phyloP scores from a whole-genome alignment of 176 grass and related monocot genomes.

The Chloris gayana region DNA sequence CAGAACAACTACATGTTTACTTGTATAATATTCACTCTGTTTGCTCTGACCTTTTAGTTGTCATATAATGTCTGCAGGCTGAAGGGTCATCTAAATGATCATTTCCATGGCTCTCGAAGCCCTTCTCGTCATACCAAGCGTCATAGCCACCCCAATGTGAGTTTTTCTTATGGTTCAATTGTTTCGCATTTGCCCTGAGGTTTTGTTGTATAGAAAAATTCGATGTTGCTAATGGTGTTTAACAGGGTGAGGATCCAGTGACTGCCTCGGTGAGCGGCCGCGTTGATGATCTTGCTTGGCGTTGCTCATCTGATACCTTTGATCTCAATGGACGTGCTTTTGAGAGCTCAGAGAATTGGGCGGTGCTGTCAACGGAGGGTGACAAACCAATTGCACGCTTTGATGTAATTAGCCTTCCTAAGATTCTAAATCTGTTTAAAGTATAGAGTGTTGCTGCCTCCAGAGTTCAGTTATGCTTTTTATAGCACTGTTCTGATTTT shows the following conservation, averaged over 20 bases:
- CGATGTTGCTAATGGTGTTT: slow-evolving; percentile 35
- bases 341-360: slow-evolving; percentile 86
- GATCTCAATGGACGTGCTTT: slow-evolving; percentile 61
- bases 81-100: slow-evolving; percentile 75
- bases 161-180: slow-evolving; percentile 31
- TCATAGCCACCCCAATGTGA: slow-evolving; percentile 59
- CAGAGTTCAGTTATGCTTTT: slow-evolving; percentile 1
- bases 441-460: background rate
- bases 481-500: slow-evolving; percentile 29
- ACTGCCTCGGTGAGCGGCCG: slow-evolving; percentile 72
- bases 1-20: background rate
- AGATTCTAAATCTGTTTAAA: no score
- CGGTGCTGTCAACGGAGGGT: slow-evolving; percentile 68
- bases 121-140: slow-evolving; percentile 59
- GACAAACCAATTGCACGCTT: slow-evolving; percentile 77
- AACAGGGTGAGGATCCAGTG: slow-evolving; percentile 76
- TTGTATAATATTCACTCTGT: background rate
- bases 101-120: slow-evolving; percentile 74
- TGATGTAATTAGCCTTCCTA: slow-evolving; percentile 60
- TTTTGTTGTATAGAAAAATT: slow-evolving; percentile 1
- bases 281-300: slow-evolving; percentile 58
- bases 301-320: slow-evolving; percentile 59
- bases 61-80: slow-evolving; percentile 55
- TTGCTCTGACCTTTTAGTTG: slow-evolving; percentile 2
- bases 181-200: slow-evolving; percentile 15